These are phyloP conservation scores for Raphanus raphanistrum DNA, from an alignment of 345 rosid genomes.

Conservation along the genomic window DNA sequence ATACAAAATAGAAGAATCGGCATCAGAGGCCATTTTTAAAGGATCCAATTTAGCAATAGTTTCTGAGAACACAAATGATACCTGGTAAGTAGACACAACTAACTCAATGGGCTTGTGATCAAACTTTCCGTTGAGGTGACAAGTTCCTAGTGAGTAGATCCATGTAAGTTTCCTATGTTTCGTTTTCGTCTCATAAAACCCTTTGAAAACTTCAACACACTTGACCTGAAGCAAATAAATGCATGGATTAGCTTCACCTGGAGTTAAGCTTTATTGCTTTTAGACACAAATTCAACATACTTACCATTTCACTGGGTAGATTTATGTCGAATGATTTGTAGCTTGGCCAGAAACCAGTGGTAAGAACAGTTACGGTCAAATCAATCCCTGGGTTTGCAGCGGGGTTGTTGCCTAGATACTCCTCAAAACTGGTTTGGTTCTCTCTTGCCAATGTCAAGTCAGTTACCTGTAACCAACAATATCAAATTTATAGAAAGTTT, in stretches of 20 bases:
- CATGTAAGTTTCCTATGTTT: slow-evolving; percentile 65
- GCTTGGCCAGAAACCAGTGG: slow-evolving; percentile 94
- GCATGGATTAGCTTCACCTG: neutral
- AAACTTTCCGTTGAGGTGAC: slow-evolving; percentile 60
- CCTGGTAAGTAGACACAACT: slow-evolving; percentile 74
- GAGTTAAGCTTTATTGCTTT: too few species aligned
- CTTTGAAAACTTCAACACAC: slow-evolving; percentile 62
- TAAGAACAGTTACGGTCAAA: slow-evolving; percentile 76
- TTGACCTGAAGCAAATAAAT: slow-evolving; percentile 52
- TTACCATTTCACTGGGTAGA: slow-evolving; percentile 83
- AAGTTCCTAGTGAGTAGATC: slow-evolving; percentile 68
- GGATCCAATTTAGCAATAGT: neutral
- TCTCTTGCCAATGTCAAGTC: slow-evolving; percentile 89
- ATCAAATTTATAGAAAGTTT: neutral
- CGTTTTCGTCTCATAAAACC: slow-evolving; percentile 55
- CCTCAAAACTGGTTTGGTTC: slow-evolving; percentile 71
- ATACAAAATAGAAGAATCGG: neutral
- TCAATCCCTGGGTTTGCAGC: slow-evolving; percentile 72
- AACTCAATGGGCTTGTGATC: slow-evolving; percentile 61
- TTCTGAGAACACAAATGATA: slow-evolving; percentile 29
- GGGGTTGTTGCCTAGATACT: slow-evolving; percentile 58
- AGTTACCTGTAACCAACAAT: slow-evolving; percentile 53
- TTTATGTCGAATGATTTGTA: slow-evolving; percentile 79
- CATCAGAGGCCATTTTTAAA: neutral
- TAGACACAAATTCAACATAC: neutral